Evolutionary conservation across 768 basidiomycete genomes (phyloP).

Genomic region (Gloeopeniophorella convolvens): DNA sequence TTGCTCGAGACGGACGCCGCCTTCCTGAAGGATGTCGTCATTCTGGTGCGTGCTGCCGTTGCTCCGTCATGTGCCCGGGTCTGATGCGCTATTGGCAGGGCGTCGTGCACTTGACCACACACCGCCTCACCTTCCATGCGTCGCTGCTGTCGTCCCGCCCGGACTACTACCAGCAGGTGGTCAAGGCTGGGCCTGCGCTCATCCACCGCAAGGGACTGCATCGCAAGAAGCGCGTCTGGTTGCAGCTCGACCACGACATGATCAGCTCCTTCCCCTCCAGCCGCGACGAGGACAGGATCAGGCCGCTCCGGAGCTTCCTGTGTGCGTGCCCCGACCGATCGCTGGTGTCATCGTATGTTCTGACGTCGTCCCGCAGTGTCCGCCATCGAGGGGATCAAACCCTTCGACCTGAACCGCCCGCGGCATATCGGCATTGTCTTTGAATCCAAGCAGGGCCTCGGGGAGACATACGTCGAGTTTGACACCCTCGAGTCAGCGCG

Average conservation of each 20-base stretch:
- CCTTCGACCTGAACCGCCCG: slow-evolving; percentile 40
- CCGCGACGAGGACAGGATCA: slow-evolving; percentile 45
- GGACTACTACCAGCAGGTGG: slow-evolving; percentile 30
- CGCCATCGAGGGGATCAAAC: slow-evolving; percentile 38
- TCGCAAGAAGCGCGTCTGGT: slow-evolving; percentile 47
- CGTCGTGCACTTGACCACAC: slow-evolving; percentile 58
- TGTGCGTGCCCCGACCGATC: slow-evolving; percentile 32
- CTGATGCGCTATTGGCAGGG: slow-evolving; percentile 31
- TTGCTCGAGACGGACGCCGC: slow-evolving; percentile 48
- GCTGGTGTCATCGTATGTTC: background rate
- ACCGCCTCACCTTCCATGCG: slow-evolving; percentile 61
- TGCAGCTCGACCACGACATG: slow-evolving; percentile 58
- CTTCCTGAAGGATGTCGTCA: slow-evolving; percentile 41
- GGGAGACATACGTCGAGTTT: slow-evolving; percentile 37
- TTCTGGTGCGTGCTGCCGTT: slow-evolving; percentile 34
- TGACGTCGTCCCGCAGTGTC: slow-evolving; percentile 35
- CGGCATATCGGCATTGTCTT: slow-evolving; percentile 36
- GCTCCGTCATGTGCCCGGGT: slow-evolving; percentile 4
- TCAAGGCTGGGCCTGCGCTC: slow-evolving; percentile 46
- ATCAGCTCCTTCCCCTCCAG: slow-evolving; percentile 50
- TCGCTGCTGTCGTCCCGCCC: slow-evolving; percentile 44
- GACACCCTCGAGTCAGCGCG: slow-evolving; percentile 51
- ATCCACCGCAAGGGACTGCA: slow-evolving; percentile 41
- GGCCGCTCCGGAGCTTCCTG: slow-evolving; percentile 47
- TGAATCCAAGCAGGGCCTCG: slow-evolving; percentile 24